A percentile compares a stretch with the other conserved stretches of the same genome.
phyloP scores from a whole-genome alignment of 1,284 basidiomycete genomes.

The Mycena sp. region DNA sequence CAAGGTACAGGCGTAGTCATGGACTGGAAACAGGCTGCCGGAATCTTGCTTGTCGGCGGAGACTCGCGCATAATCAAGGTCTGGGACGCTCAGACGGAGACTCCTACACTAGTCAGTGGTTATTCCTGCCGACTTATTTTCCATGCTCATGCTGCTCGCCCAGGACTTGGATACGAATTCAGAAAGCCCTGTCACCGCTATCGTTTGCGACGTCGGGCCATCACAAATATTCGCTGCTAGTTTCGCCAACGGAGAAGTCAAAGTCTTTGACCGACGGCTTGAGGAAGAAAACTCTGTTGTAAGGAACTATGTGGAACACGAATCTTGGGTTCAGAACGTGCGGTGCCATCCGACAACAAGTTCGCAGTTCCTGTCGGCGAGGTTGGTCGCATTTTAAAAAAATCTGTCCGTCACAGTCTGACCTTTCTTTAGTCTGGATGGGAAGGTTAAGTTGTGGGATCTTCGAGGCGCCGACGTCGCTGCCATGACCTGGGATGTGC shows the following conservation, averaged over 20 bases:
- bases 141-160: conserved; percentile 14
- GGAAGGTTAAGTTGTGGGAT: conserved; percentile 95
- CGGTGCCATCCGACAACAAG: conserved; percentile 83
- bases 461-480: conserved; percentile 76
- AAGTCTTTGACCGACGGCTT: conserved; percentile 91
- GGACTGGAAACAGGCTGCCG: conserved; percentile 94
- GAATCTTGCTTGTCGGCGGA: conserved; percentile 88
- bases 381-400: conserved; percentile 62
- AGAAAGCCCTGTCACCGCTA: conserved; percentile 89
- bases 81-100: conserved; percentile 97
- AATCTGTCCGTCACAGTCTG: background rate
- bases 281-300: conserved; percentile 89
- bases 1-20: conserved; percentile 87
- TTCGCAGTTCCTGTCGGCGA: conserved; percentile 89
- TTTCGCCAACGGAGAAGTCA: conserved; percentile 93
- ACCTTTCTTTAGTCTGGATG: conserved; percentile 73
- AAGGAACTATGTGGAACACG: conserved; percentile 84
- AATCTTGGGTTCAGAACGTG: conserved; percentile 92
- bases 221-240: conserved; percentile 89
- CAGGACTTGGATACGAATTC: conserved; percentile 91
- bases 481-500: conserved; percentile 72
- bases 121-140: conserved; percentile 14
- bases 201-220: conserved; percentile 79
- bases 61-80: conserved; percentile 91
- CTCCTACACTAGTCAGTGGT: conserved; percentile 65